Evolutionary conservation across 75 land plant species (phyloP), one percentile per base, ranked within the genome.

Genomic region (Cryptomeria japonica): DNA sequence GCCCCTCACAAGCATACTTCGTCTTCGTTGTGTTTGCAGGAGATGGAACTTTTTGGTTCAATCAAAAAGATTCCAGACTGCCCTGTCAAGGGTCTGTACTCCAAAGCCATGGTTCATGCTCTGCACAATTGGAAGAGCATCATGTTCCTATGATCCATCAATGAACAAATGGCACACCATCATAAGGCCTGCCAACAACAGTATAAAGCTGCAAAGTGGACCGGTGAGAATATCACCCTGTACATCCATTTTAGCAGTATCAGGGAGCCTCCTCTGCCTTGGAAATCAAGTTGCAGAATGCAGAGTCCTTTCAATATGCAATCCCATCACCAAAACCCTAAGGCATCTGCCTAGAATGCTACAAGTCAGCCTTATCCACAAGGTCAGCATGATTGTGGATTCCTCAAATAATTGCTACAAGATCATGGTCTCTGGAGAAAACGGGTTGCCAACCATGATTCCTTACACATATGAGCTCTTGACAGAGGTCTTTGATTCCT

Each of bases 401-500:
- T 37, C 86, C 6, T 80, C 51, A 32, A 80, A 76, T 44, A 83
- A 85, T 36, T 47, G 61, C 0, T 92, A 92, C 88, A 88, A 86
- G 70, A 91, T 92, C 58, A 84, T 92, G 55, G 92, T 89, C 13
- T n/a, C 90, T 37, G 90, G 90, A 16, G 90, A 89, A 36, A 85
- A 83, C 5, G 86, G 64, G 19, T 8, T 53, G 28, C 68, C 68
- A 28, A 37, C 41, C 58, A 82, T 28, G 32, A 36, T 0, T 31
- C 86, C 86, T 51, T 85, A 87, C 19, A 38, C 39, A 12, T 89
- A 51, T 55, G 84, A 88, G n/a, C 89, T 90, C 32, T 53, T 86
- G 4, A 92, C 92, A 10, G 93, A 92, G 80, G 88, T 92, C n/a
- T 92, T 88, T 46, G 92, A 92, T 58, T 92, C 93, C 0, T 22